Percentiles rank a stretch among this genome's conserved stretches.
These are phyloP conservation scores for Stachybotrys chlorohalonatus DNA, from an alignment of 2,329 filamentous ascomycete genomes.

Conservation along the genomic window DNA sequence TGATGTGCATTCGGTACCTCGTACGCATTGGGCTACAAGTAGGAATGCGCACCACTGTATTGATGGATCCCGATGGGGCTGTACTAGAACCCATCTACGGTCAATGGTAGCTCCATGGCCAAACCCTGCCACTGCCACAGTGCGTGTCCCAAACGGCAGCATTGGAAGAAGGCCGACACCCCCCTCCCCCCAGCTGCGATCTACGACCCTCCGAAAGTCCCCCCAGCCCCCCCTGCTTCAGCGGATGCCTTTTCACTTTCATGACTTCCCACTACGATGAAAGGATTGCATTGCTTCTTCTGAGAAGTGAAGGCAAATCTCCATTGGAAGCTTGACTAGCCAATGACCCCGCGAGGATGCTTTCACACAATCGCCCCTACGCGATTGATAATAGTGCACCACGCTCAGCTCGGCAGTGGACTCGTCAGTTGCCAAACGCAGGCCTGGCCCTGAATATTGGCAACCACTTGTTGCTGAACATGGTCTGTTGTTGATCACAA, in stretches of 20 bases:
- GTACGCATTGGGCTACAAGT: background rate
- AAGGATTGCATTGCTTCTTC: background rate
- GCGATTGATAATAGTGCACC: no score
- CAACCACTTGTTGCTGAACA: no score
- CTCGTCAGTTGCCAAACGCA: no score
- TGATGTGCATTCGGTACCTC: no score
- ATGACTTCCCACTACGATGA: background rate
- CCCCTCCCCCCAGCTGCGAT: background rate
- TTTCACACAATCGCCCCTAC: background rate
- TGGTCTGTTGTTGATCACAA: no score
- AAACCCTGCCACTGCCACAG: background rate
- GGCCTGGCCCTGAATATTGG: no score
- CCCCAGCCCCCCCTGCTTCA: background rate
- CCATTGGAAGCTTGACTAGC: background rate
- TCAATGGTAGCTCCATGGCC: background rate
- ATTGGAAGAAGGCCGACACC: background rate
- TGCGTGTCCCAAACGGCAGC: background rate
- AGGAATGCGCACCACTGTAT: no score
- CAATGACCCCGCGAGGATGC: background rate
- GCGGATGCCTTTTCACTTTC: background rate
- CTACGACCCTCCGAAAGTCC: background rate
- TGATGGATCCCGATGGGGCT: background rate
- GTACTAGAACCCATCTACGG: background rate
- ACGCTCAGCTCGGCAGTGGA: no score
- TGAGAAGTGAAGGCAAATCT: background rate